Evolutionary conservation across 2,329 filamentous ascomycete genomes (phyloP), one percentile per base, ranked within the genome.

Genomic region (Sordariomycetes sp.): DNA sequence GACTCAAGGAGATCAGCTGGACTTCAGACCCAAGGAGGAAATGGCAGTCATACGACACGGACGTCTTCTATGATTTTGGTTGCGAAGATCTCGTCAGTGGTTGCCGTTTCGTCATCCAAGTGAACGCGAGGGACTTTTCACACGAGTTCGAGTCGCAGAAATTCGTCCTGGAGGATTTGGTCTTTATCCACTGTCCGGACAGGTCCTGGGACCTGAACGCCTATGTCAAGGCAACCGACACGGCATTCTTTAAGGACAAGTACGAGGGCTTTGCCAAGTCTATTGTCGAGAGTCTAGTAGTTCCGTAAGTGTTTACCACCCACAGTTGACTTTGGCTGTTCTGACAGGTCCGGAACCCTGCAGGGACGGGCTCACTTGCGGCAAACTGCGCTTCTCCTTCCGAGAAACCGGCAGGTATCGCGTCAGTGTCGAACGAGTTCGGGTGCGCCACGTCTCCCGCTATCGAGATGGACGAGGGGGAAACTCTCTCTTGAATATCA

Each of bases 141-240:
- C 1, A 62, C 65, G 57, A 53, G 54, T 16, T 69, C 64, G 40
- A 60, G 61, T 32, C 61, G 64, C 2, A 35, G 54, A 68, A 16
- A 16, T 68, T 22, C 12, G 46, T 11, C 5, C 2, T 63, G 62
- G 32, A 32, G 3, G 58, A 55, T 2, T 40, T 58, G n/a, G 53
- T 67, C 2, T 65, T 64, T 37, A 53, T 72, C 2, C 70, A 71
- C 32, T 72, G 70, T 35, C 59, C 65, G 6, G 60, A 59, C 5
- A 62, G 65, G 11, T 65, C 69, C 1, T 72, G 70, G 70, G 70
- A 71, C 53, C 59, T 71, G 32, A 65, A 68, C 20, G 32, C 48
- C 48, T 25, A 18, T 34, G 46, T 59, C n/a, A 14, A 25, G 28
- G 43, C 16, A 34, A 53, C 58, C 3, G 58, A 55, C 48, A 55